A percentile compares a stretch with the other conserved stretches of the same genome.
Evolutionary conservation across 345 rosid genomes (phyloP).

Genomic region (Citrus reticulata): DNA sequence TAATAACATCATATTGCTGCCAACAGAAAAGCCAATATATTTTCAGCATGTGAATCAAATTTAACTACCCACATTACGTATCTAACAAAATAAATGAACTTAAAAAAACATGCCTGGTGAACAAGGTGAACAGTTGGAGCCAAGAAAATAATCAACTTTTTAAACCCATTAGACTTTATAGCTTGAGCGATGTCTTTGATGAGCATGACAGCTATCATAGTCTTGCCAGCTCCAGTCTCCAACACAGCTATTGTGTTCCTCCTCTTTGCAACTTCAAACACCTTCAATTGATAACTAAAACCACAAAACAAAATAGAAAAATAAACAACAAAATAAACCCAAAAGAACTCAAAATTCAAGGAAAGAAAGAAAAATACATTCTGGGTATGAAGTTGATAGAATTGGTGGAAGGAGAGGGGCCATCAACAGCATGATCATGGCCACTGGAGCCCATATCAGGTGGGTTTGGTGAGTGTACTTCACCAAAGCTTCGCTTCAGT

Average conservation of each 20-base stretch:
- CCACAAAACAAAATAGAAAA: not conserved
- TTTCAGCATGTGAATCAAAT: not conserved
- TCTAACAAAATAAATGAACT: not conserved
- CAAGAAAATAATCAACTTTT: constrained; percentile 63
- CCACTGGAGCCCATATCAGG: constrained; percentile 7
- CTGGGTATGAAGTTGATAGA: constrained; percentile 30
- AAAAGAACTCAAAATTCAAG: not conserved
- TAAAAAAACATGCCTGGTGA: constrained; percentile 47
- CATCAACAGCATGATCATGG: constrained; percentile 3
- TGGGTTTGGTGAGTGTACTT: constrained; percentile 28
- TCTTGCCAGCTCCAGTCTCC: constrained; percentile 69
- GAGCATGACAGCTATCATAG: constrained; percentile 59
- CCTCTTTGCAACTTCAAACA: constrained; percentile 62
- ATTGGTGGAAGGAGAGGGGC: not conserved
- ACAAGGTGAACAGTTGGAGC: constrained; percentile 82
- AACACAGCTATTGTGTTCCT: constrained; percentile 78
- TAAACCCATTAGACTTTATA: constrained; percentile 27
- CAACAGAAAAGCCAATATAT: constrained; percentile 10
- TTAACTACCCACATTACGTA: not conserved
- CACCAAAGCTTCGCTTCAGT: constrained; percentile 45
- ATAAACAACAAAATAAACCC: not conserved
- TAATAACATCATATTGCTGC: constrained; percentile 75
- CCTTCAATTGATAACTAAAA: constrained; percentile 53
- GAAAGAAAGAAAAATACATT: constrained; percentile 28
- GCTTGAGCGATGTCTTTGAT: constrained; percentile 42